Evolutionary conservation across 768 basidiomycete species (phyloP).

Genomic region (Rhizopogon sp.): DNA sequence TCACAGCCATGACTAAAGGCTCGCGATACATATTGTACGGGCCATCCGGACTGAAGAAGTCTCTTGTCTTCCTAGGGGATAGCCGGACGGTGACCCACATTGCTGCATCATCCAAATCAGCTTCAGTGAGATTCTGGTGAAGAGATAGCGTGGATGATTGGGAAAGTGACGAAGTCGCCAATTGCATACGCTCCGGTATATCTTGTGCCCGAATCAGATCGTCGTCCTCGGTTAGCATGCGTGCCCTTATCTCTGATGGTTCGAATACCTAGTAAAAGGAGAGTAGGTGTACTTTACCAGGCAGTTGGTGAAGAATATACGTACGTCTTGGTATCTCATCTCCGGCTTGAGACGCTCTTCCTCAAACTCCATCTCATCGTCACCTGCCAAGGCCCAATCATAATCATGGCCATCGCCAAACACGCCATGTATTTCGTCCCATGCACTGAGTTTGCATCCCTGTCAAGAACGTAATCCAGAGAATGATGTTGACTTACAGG

Average conservation of each 20-base stretch:
- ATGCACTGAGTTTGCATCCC: constrained; percentile 53
- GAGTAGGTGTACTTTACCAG: constrained; percentile 2
- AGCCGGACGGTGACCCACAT: constrained; percentile 84
- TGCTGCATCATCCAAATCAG: constrained; percentile 76
- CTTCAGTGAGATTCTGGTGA: constrained; percentile 59
- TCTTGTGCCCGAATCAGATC: constrained; percentile 87
- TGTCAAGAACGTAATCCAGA: constrained; percentile 2
- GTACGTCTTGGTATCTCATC: constrained; percentile 82
- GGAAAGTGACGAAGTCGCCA: constrained; percentile 82
- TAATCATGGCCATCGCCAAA: constrained; percentile 97
- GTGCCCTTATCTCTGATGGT: constrained; percentile 89
- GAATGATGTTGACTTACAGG: constrained; percentile 46
- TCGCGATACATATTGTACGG: constrained; percentile 53
- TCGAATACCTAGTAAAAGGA: constrained; percentile 77
- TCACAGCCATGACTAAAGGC: constrained; percentile 74
- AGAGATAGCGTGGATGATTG: constrained; percentile 53
- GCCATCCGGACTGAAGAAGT: constrained; percentile 68
- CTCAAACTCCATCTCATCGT: constrained; percentile 54
- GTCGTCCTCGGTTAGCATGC: constrained; percentile 89
- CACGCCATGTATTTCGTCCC: constrained; percentile 94
- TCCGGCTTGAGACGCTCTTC: constrained; percentile 56
- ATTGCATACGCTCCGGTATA: constrained; percentile 94
- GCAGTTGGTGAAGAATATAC: constrained; percentile 11
- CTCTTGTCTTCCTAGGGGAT: constrained; percentile 62
- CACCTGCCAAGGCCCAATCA: constrained; percentile 87